These are phyloP conservation scores for Candida pseudofarinosa DNA, from an alignment of 805 yeast genomes.

Conservation along the genomic window DNA sequence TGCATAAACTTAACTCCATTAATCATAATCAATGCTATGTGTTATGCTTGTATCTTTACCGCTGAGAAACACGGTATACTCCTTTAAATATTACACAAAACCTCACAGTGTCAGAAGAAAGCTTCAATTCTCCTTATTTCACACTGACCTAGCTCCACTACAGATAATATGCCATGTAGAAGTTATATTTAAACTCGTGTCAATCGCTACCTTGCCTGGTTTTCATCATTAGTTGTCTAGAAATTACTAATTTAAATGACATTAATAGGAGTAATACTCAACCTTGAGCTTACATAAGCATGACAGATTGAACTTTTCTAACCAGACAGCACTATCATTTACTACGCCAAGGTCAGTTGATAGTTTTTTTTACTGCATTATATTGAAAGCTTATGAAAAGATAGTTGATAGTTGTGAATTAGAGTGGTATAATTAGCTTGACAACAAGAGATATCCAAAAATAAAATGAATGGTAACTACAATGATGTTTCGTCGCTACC, in stretches of 20 bases:
- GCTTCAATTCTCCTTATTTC: background rate
- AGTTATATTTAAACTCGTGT: too few relatives aligned
- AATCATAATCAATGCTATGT: background rate
- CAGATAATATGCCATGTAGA: background rate
- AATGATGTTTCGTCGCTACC: slow-evolving; percentile 21
- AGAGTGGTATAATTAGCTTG: background rate
- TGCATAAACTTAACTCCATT: background rate
- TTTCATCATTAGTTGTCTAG: too few relatives aligned
- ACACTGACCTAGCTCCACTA: background rate
- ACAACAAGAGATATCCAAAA: background rate
- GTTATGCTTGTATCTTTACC: background rate
- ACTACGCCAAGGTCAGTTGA: background rate
- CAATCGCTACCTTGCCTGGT: too few relatives aligned
- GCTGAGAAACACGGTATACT: background rate
- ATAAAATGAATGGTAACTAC: slow-evolving; percentile 6
- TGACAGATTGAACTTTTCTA: background rate
- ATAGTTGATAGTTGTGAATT: background rate
- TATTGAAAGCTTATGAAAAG: background rate
- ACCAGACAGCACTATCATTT: background rate
- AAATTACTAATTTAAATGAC: too few relatives aligned
- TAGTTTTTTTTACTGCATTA: background rate
- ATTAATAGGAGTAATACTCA: background rate
- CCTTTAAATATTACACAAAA: background rate
- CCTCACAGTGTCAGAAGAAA: background rate
- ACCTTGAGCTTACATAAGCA: background rate